Evolutionary conservation across 257 asterid species (phyloP).

Genomic region (Asclepias syriaca): DNA sequence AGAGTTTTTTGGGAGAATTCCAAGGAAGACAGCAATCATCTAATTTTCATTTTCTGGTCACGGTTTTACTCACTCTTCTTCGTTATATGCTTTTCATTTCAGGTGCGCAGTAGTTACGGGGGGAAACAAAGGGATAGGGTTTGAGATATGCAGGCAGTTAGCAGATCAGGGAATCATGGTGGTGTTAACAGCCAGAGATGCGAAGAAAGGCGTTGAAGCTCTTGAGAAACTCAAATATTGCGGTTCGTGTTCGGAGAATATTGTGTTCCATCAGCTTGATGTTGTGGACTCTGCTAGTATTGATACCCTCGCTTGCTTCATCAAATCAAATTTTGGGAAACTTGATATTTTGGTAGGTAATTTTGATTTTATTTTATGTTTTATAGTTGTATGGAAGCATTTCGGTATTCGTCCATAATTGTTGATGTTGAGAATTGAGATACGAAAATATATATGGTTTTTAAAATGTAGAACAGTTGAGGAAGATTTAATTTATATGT

Average conservation of each 20-base stretch:
- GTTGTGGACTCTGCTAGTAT: conserved; percentile 31
- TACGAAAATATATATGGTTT: no score
- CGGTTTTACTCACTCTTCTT: background rate
- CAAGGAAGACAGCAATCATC: background rate
- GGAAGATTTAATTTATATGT: background rate
- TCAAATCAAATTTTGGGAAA: conserved; percentile 25
- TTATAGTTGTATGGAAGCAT: no score
- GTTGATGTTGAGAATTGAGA: no score
- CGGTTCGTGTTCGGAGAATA: conserved; percentile 15
- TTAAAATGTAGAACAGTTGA: no score
- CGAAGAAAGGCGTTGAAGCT: conserved; percentile 49
- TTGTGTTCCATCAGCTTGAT: conserved; percentile 54
- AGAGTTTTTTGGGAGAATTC: background rate
- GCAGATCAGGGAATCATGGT: conserved; percentile 29
- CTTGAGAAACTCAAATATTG: conserved; percentile 28
- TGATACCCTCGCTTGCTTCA: conserved; percentile 34
- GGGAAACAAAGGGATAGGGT: conserved; percentile 39
- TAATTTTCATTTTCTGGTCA: background rate
- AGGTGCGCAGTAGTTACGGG: conserved; percentile 36
- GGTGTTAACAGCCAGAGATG: conserved; percentile 50
- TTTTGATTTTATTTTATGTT: no score
- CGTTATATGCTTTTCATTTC: background rate
- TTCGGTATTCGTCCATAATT: no score
- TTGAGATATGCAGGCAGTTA: conserved; percentile 27
- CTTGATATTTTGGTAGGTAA: conserved; percentile 25